Evolutionary conservation across 805 yeast genomes (phyloP), one percentile per base, ranked within the genome.

Genomic region (Groenewaldozyma tartarivorans): DNA sequence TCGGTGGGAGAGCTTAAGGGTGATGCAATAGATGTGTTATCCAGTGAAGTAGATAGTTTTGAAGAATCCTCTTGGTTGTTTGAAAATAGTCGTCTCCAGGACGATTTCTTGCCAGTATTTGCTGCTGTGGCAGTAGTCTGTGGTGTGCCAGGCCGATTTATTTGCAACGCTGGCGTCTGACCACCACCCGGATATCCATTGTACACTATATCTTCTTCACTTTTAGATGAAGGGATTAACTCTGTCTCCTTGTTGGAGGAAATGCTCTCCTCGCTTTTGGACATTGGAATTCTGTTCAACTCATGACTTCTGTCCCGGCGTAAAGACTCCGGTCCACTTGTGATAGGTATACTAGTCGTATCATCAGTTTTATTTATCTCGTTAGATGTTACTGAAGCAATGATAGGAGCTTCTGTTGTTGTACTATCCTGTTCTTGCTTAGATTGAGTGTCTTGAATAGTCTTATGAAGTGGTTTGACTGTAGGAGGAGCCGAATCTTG

Each of bases 401-500:
- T 7, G n/a, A n/a, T n/a, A n/a, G n/a, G n/a, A 24, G 29, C 29
- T 9, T 7, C 7, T 7, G 29, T 7, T 7, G 29, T 24, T 24
- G 7, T 7, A 24, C 29, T 24, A 24, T 24, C 29, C 13, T 9
- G 11, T 7, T 9, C 29, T 24, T 24, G 29, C 13, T 24, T 24
- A 7, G 29, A 7, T 24, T 24, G 11, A 9, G 7, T 13, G 7
- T 7, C 11, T 9, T 24, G 7, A 24, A 33, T 36, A 7, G 39
- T 27, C 19, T 30, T 9, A 16, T 15, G 11, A 27, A 35, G 18
- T 22, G 24, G 15, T 39, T 34, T 21, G 26, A 24, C 22, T 34
- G 24, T 13, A 33, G 20, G 30, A 42, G 40, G 4, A 44, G 42
- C 21, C 34, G 33, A 24, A 13, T 4, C 50, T 40, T 13, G 40